Evolutionary conservation across 345 rosid genomes (phyloP).

Genomic region (Syzygium oleosum): DNA sequence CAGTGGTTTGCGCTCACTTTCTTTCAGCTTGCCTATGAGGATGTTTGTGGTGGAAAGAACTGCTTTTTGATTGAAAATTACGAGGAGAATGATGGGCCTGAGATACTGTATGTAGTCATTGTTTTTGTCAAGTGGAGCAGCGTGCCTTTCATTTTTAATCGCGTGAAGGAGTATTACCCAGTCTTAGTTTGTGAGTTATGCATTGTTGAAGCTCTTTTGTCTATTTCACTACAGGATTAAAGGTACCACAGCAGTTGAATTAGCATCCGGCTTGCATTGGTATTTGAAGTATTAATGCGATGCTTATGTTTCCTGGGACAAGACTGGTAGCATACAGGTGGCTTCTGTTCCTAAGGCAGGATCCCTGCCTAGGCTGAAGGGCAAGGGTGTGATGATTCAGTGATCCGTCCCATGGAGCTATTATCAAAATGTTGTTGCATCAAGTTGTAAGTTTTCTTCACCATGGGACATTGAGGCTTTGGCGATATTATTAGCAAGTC

Average conservation of each 20-base stretch:
- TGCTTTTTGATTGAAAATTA: conserved; percentile 61
- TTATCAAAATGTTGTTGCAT: conserved; percentile 93
- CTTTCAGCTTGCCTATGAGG: conserved; percentile 33
- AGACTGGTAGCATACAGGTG: conserved; percentile 81
- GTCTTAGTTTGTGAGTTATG: neutral
- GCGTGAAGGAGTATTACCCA: too few relatives aligned
- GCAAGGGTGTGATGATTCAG: conserved; percentile 49
- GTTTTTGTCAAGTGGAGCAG: neutral
- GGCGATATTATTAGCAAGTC: neutral
- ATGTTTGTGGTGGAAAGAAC: conserved; percentile 61
- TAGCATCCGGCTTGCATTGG: conserved; percentile 92
- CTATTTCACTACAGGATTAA: conserved; percentile 34
- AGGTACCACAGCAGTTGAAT: conserved; percentile 84
- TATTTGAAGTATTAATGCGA: conserved; percentile 75
- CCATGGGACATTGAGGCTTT: neutral
- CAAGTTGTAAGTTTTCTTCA: conserved; percentile 56
- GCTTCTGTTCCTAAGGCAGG: conserved; percentile 71
- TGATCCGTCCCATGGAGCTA: conserved; percentile 96
- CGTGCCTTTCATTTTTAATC: neutral
- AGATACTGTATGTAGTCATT: conserved; percentile 53
- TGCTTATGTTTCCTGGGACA: conserved; percentile 94
- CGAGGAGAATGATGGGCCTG: conserved; percentile 34
- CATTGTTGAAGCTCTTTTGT: neutral
- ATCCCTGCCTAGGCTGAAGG: conserved; percentile 55
- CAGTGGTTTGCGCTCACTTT: conserved; percentile 1